Evolutionary conservation across 495 filamentous ascomycete species (phyloP), one percentile per base, ranked within the genome.

Genomic region (Penicillium alfredii): DNA sequence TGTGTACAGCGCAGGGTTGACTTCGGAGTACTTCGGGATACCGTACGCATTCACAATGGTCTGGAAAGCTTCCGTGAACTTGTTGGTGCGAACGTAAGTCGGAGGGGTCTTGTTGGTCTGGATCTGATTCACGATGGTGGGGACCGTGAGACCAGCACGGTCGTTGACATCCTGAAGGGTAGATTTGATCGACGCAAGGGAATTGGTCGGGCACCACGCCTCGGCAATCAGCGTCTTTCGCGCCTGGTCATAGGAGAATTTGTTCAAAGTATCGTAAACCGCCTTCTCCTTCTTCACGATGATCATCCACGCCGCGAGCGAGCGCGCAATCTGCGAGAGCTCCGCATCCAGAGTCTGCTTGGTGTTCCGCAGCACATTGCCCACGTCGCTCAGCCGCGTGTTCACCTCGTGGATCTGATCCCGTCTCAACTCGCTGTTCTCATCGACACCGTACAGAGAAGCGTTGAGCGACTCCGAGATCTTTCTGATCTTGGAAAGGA

Each of bases 41-140:
- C 92, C 92, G 56, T 99, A 99, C 31, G 93, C 90, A 51, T 97
- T 88, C 61, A 99, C 88, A 49, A 99, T 99, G 14, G 93, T 99
- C 60, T 99, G 92, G 72, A 99, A 99, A 11, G 77, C 92, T 49
- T 93, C 82, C 3, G 93, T 97, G 58, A 99, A 99, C 61, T 89
- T 94, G 70, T 95, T 99, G 24, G 87, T 96, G 57, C 88, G 86
- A 55, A 94, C 77, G 60, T 89, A 96, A 0, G 92, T 99, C 2
- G 92, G 92, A 21, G 92, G 92, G 8, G 86, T 96, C 71, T 94
- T 97, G 66, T 86, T 89, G 31, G 92, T 97, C 35, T 74, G 79
- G 55, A 99, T 92, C 63, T 93, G 87, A 53, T 95, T 96, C 67
- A 99, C 86, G 55, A 99, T 96, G 40, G 89, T 94, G 10, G 93